Conservation (phyloP, 1,284 basidiomycete species). For the Cryptococcus sp. region DNA sequence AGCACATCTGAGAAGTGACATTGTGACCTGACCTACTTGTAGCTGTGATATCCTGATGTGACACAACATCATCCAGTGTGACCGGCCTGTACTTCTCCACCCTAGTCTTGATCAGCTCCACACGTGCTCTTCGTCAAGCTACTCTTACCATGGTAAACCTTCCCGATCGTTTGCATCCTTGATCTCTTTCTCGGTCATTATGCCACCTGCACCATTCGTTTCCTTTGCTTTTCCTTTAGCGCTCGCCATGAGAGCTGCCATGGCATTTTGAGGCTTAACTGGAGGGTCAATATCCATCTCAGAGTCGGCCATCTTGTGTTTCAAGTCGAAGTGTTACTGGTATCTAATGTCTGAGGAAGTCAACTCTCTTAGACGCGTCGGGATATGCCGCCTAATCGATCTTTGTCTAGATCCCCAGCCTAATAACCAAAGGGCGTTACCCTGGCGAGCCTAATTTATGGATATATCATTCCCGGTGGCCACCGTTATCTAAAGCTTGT, state of each 20-base stretch:
- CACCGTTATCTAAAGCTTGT: too few relatives aligned
- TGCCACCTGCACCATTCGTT: not conserved
- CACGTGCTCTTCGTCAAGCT: not conserved
- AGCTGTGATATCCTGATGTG: conserved; percentile 85
- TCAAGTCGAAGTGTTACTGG: too few relatives aligned
- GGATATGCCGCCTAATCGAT: not conserved
- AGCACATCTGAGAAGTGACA: not conserved
- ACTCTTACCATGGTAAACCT: conserved; percentile 45
- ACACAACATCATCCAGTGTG: conserved; percentile 84
- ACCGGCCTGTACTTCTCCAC: conserved; percentile 93
- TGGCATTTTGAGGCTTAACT: conserved; percentile 26
- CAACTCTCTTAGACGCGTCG: not conserved
- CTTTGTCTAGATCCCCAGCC: too few relatives aligned
- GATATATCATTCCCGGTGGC: too few relatives aligned
- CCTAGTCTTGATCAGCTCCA: conserved; percentile 53
- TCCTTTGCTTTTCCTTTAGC: conserved; percentile 44
- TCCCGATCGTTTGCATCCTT: conserved; percentile 31
- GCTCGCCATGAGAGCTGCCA: conserved; percentile 40
- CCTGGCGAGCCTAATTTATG: too few relatives aligned
- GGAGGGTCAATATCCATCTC: conserved; percentile 18
- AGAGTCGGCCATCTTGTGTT: conserved; percentile 7
- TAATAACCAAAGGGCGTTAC: too few relatives aligned
- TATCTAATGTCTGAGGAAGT: not conserved
- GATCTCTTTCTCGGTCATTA: conserved; percentile 16
- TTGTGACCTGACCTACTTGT: conserved; percentile 62